Base-by-base conservation (phyloP, 2,329 filamentous ascomycete species). In the Penicillium sp. region DNA sequence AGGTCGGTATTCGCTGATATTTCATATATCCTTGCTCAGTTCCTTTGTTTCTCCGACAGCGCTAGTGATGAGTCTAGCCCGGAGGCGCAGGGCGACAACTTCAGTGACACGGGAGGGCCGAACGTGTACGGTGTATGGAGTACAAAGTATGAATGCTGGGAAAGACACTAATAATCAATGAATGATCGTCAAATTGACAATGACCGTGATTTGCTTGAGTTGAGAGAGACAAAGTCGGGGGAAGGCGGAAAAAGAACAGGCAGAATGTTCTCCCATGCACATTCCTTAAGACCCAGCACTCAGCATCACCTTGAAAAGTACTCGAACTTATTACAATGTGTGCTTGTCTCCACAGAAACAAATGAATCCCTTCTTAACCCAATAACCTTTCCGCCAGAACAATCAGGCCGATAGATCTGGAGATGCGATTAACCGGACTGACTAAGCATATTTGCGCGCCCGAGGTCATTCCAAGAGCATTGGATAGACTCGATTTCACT, bases 1-100 rank as follows among this genome's bases (percentile, higher is more conserved):
- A 60, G 55, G 60, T 62, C 57, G 18, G 57, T 49, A 32, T 45
- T 45, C 4, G 27, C 56, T 42, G 29, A 40, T 23, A 48, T 27
- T 12, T 35, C 40, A 40, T 27, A 37, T 29, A 29, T 51, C n/a
- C 32, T n/a, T 25, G 39, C 18, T 35, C 29, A 12, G 21, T 42
- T 50, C 50, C 29, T 58, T 49, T 56, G n/a, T n/a, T 52, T 46
- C 15, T 47, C 49, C 57, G 58, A 60, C 50, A 62, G 29, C 52
- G 47, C 60, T 60, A 58, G 53, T 51, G 55, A 39, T 31, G 45
- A 23, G 47, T 27, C 31, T 35, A 31, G 10, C 49, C 44, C 25
- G 25, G 12, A 52, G 52, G 48, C 39, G 46, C 46, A 47, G 16
- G 44, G 44, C 15, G 18, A 39, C 15, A 51, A 51, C 32, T 13